phyloP scores from a whole-genome alignment of 306 rosid genomes.

The Styphnolobium japonicum region DNA sequence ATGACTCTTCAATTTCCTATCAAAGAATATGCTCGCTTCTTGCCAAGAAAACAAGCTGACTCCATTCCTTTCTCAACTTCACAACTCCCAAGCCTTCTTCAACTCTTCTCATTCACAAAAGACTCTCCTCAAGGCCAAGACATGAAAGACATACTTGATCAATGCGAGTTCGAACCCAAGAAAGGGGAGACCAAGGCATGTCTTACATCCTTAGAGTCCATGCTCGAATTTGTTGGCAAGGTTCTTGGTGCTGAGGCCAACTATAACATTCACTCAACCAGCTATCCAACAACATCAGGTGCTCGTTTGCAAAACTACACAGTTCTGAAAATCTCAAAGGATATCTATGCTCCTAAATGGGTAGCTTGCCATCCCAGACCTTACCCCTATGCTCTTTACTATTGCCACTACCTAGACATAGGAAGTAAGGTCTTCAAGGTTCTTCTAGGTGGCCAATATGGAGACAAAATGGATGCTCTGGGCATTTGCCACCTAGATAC shows the following conservation, averaged over 20 bases:
- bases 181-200: slow-evolving; percentile 44
- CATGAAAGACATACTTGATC: slow-evolving; percentile 27
- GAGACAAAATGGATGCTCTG: slow-evolving; percentile 34
- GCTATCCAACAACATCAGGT: slow-evolving; percentile 26
- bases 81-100: slow-evolving; percentile 42
- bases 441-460: slow-evolving; percentile 37
- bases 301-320: slow-evolving; percentile 38
- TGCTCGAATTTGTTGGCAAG: slow-evolving; percentile 19
- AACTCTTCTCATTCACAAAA: slow-evolving; percentile 32
- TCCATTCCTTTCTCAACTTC: slow-evolving; percentile 43
- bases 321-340: slow-evolving; percentile 24
- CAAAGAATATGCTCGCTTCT: slow-evolving; percentile 28
- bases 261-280: slow-evolving; percentile 24
- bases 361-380: slow-evolving; percentile 44
- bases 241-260: slow-evolving; percentile 21
- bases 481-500: slow-evolving; percentile 50
- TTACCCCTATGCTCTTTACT: slow-evolving; percentile 43
- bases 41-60: slow-evolving; percentile 43
- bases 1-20: slow-evolving; percentile 45
- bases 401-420: slow-evolving; percentile 41
- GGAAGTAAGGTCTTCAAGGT: slow-evolving; percentile 44
- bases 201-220: slow-evolving; percentile 43
- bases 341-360: slow-evolving; percentile 45
- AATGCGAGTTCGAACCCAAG: slow-evolving; percentile 28
- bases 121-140: slow-evolving; percentile 35